phyloP scores from a whole-genome alignment of 2,329 filamentous ascomycete genomes.

The Colletotrichum siamense region DNA sequence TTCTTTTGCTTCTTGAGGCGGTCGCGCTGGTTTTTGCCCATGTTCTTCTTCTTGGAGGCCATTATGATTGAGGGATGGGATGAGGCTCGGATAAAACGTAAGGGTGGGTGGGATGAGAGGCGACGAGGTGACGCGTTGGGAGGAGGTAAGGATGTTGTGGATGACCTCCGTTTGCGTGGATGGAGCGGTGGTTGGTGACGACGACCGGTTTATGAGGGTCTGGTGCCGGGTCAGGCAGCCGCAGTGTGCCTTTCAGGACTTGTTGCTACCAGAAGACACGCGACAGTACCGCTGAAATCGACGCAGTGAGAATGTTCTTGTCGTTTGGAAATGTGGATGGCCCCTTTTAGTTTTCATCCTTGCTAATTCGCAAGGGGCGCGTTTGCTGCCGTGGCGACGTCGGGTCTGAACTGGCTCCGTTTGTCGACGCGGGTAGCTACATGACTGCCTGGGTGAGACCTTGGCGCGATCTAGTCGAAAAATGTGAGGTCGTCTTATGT shows the following conservation, averaged over 20 bases:
- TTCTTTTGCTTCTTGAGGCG: neutral
- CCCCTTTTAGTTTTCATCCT: neutral
- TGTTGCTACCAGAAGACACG: accelerated
- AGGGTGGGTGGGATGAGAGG: neutral
- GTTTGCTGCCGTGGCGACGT: neutral
- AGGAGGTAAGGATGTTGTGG: neutral
- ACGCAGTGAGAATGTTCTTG: neutral
- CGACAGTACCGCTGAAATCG: accelerated
- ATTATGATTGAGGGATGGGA: neutral
- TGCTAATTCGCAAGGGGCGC: accelerated
- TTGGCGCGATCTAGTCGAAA: neutral
- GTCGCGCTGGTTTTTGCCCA: neutral
- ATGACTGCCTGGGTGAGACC: accelerated
- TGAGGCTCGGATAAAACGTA: neutral
- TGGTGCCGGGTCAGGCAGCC: neutral
- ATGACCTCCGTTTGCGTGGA: neutral
- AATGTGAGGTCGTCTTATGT: neutral
- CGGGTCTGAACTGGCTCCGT: neutral
- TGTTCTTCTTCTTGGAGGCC: neutral
- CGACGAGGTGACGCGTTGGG: accelerated
- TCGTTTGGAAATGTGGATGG: accelerated
- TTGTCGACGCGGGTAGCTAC: neutral
- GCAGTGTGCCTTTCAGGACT: accelerated
- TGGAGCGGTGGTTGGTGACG: neutral
- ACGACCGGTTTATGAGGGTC: neutral